These are phyloP conservation scores for Echinosophora koreensis DNA, from an alignment of 306 rosid genomes.

Conservation along the genomic window DNA sequence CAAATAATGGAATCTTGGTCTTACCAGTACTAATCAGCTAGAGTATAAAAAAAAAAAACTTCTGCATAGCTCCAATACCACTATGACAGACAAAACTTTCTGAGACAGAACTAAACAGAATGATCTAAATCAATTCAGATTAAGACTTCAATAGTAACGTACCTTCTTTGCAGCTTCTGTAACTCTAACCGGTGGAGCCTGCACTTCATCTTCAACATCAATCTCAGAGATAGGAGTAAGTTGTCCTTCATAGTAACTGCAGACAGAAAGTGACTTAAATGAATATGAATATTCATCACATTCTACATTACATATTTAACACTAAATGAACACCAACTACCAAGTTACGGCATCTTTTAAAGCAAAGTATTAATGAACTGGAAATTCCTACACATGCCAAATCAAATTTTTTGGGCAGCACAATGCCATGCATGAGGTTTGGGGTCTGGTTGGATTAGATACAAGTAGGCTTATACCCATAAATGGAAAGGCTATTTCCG, in stretches of 20 bases:
- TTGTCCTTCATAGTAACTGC: slow-evolving; percentile 95
- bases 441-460: slow-evolving; percentile 8
- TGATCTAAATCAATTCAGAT: slow-evolving; percentile 29
- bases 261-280: slow-evolving; percentile 27
- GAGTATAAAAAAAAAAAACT: background rate
- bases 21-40: slow-evolving; percentile 15
- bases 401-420: background rate
- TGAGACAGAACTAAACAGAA: background rate
- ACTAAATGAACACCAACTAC: slow-evolving; percentile 37
- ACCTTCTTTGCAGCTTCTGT: slow-evolving; percentile 95
- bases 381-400: background rate
- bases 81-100: background rate
- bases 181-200: slow-evolving; percentile 60
- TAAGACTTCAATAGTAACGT: slow-evolving; percentile 4
- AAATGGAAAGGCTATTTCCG: background rate
- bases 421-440: slow-evolving; percentile 2
- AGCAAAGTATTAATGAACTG: slow-evolving; percentile 2
- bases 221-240: slow-evolving; percentile 80
- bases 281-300: slow-evolving; percentile 10
- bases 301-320: background rate
- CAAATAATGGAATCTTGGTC: background rate
- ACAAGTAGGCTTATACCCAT: background rate
- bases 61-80: slow-evolving; percentile 3
- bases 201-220: slow-evolving; percentile 62
- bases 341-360: slow-evolving; percentile 29